phyloP scores from a whole-genome alignment of 192 early-diverging fungal genomes.

The Coemansia sp. region DNA sequence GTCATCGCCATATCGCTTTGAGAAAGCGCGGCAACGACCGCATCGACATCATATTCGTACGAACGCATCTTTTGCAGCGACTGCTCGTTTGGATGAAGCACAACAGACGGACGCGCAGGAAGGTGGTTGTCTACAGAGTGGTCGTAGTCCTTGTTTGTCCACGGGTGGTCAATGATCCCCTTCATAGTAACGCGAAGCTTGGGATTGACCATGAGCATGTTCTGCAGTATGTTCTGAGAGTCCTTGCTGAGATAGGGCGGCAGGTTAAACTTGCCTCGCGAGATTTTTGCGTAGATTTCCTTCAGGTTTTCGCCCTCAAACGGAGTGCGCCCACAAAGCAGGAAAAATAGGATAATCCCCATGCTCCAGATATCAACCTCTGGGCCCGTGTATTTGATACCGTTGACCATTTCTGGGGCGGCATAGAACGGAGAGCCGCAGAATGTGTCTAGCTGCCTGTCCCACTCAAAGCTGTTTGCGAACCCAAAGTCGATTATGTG shows the following conservation, averaged over 20 bases:
- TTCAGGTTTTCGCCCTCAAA: slow-evolving; percentile 85
- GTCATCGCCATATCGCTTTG: slow-evolving; percentile 42
- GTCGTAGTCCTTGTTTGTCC: slow-evolving; percentile 73
- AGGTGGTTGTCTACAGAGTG: slow-evolving; percentile 65
- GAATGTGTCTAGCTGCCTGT: slow-evolving; percentile 54
- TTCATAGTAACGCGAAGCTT: slow-evolving; percentile 64
- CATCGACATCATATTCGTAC: slow-evolving; percentile 39
- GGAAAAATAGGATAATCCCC: slow-evolving; percentile 81
- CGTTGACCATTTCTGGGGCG: slow-evolving; percentile 82
- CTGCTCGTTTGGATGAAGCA: slow-evolving; percentile 45
- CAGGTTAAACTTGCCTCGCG: slow-evolving; percentile 61
- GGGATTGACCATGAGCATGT: slow-evolving; percentile 73
- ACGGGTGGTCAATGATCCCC: slow-evolving; percentile 70
- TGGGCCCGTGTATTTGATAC: slow-evolving; percentile 77
- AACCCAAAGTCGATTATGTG: slow-evolving; percentile 92
- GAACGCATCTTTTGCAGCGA: slow-evolving; percentile 47
- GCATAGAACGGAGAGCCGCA: slow-evolving; percentile 78
- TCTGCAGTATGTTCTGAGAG: slow-evolving; percentile 63
- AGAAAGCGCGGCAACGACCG: slow-evolving; percentile 33
- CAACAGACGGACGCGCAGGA: slow-evolving; percentile 55
- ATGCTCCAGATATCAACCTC: slow-evolving; percentile 90
- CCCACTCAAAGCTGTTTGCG: slow-evolving; percentile 65
- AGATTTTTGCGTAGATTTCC: slow-evolving; percentile 82
- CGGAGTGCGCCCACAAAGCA: slow-evolving; percentile 80
- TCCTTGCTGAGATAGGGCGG: slow-evolving; percentile 59